These are phyloP conservation scores for Oropetium thomaeum DNA, from an alignment of 176 grass and related monocot species.

Conservation along the genomic window DNA sequence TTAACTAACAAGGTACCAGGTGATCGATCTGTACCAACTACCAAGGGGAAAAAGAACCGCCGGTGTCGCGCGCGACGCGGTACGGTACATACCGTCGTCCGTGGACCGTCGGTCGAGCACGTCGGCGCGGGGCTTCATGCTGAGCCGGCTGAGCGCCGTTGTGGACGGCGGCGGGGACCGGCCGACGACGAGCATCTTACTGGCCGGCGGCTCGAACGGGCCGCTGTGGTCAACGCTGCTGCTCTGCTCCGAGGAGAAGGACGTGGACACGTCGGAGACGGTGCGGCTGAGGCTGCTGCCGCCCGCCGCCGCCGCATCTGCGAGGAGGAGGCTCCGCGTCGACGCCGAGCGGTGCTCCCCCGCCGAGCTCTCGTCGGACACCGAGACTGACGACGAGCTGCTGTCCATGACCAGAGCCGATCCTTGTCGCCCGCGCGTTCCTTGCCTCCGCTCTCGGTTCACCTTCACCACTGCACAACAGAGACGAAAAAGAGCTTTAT, in stretches of 20 bases:
- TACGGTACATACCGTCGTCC: slow-evolving; percentile 47
- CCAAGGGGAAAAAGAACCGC: too few relatives aligned
- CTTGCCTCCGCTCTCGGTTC: neutral
- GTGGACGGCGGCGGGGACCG: slow-evolving; percentile 24
- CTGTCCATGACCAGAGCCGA: slow-evolving; percentile 67
- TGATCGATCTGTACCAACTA: neutral
- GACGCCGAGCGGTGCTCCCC: slow-evolving; percentile 51
- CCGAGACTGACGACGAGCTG: slow-evolving; percentile 46
- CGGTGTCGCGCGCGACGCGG: too few relatives aligned
- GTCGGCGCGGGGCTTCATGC: slow-evolving; percentile 64
- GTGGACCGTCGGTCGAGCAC: slow-evolving; percentile 53
- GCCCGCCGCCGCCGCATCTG: slow-evolving; percentile 5
- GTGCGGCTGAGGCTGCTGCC: slow-evolving; percentile 77
- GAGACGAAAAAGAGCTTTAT: slow-evolving; percentile 30
- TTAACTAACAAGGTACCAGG: neutral
- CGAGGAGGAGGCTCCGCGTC: slow-evolving; percentile 49
- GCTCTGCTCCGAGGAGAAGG: slow-evolving; percentile 72
- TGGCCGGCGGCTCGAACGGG: slow-evolving; percentile 44
- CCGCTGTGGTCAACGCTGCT: slow-evolving; percentile 60
- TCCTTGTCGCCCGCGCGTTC: neutral
- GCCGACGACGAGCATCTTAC: too few relatives aligned
- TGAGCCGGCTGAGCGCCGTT: slow-evolving; percentile 48
- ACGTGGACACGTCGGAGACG: slow-evolving; percentile 62
- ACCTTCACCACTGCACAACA: slow-evolving; percentile 20
- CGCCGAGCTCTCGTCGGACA: slow-evolving; percentile 60